phyloP scores from a whole-genome alignment of 2,329 filamentous ascomycete species.

The Fusarium dlaminii region DNA sequence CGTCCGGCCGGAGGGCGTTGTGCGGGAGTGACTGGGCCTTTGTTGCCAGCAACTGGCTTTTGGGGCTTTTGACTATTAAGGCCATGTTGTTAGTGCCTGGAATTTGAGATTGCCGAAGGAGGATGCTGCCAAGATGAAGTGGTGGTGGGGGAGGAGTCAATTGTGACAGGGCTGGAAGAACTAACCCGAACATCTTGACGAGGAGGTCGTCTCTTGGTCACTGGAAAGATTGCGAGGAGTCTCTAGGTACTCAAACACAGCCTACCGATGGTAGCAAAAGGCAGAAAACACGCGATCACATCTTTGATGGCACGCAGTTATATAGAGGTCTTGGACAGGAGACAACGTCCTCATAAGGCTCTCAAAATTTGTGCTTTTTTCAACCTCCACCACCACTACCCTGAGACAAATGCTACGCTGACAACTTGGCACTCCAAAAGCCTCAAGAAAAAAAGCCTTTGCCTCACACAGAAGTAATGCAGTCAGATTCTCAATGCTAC shows the following conservation, averaged over 20 bases:
- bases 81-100: background rate
- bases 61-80: background rate
- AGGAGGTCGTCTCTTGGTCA: fast-evolving
- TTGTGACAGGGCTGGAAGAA: background rate
- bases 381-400: background rate
- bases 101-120: background rate
- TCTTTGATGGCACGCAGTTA: background rate
- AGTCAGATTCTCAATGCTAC: background rate
- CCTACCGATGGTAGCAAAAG: fast-evolving
- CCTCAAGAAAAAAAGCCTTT: background rate
- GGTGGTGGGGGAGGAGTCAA: background rate
- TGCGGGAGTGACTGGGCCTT: background rate
- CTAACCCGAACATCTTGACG: conserved; percentile 3
- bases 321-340: background rate
- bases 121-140: background rate
- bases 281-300: fast-evolving
- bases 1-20: background rate
- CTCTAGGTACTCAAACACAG: fast-evolving
- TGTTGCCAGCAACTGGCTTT: background rate
- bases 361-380: background rate
- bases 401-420: conserved; percentile 1
- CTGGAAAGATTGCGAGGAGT: fast-evolving
- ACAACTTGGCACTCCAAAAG: background rate
- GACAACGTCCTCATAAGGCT: background rate
- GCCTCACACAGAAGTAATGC: background rate